phyloP scores from a whole-genome alignment of 2,329 filamentous ascomycete genomes.

The Albifimbria verrucaria region DNA sequence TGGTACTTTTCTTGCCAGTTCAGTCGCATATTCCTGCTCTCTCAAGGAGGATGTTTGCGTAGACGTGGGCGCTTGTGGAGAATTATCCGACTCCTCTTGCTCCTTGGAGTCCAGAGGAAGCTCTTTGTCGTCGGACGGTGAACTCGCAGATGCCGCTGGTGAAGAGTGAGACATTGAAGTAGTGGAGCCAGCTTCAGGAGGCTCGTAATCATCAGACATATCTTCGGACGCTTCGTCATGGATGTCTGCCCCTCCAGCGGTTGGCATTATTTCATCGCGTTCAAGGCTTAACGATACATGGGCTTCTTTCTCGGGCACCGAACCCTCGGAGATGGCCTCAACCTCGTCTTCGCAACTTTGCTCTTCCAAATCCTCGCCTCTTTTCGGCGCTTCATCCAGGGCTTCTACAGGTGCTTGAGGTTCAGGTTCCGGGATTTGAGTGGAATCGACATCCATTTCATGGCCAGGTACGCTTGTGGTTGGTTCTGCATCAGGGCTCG shows the following conservation, averaged over 20 bases:
- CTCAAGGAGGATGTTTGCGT: neutral
- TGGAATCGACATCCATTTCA: too few species aligned
- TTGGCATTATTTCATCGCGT: slow-evolving; percentile 15
- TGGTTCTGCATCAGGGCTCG: too few species aligned
- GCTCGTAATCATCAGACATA: slow-evolving; percentile 53
- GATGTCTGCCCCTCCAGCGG: slow-evolving; percentile 26
- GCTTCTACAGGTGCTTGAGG: too few species aligned
- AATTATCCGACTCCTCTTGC: neutral
- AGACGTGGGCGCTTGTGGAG: neutral
- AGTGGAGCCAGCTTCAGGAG: slow-evolving; percentile 36
- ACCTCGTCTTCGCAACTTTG: too few species aligned
- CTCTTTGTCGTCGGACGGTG: neutral
- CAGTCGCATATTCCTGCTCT: neutral
- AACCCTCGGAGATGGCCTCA: too few species aligned
- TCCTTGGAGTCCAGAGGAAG: neutral
- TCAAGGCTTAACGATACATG: too few species aligned
- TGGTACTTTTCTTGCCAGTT: neutral
- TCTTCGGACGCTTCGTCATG: slow-evolving; percentile 23
- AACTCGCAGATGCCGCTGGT: neutral
- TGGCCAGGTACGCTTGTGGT: too few species aligned
- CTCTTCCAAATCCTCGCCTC: too few species aligned
- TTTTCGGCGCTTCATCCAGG: too few species aligned
- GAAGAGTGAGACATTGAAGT: neutral
- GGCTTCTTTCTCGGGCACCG: too few species aligned
- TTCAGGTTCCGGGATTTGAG: too few species aligned